A percentile compares a stretch with the other conserved stretches of the same genome.
Evolutionary conservation across 1,139 yeast genomes (phyloP).

Genomic region (Spathaspora sp.): DNA sequence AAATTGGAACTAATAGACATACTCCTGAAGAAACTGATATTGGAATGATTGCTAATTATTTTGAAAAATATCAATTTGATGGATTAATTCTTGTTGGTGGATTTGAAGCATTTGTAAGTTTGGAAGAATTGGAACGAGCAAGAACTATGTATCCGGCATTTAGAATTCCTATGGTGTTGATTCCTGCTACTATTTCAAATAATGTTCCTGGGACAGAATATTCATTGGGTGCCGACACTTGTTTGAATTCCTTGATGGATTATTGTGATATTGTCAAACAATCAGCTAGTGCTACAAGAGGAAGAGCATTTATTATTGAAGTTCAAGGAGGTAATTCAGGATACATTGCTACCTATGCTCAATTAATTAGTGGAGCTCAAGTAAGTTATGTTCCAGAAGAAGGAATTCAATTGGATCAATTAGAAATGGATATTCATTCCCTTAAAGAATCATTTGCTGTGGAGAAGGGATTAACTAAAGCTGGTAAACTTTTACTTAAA

Average conservation of each 20-base stretch:
- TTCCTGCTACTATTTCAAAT: constrained; percentile 83
- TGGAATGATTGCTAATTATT: constrained; percentile 74
- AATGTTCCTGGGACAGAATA: constrained; percentile 85
- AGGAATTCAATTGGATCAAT: constrained; percentile 54
- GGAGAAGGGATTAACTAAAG: constrained; percentile 61
- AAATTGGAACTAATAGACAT: constrained; percentile 76
- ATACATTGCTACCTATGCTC: constrained; percentile 68
- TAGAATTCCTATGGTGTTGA: constrained; percentile 73
- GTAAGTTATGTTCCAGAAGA: constrained; percentile 78
- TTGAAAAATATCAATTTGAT: constrained; percentile 69
- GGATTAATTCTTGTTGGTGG: constrained; percentile 79
- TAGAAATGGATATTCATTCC: constrained; percentile 61
- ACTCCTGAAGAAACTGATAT: constrained; percentile 66
- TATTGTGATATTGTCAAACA: constrained; percentile 81
- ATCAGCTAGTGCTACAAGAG: constrained; percentile 76
- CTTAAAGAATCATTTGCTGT: constrained; percentile 55
- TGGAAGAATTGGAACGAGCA: constrained; percentile 65
- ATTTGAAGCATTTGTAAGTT: constrained; percentile 72
- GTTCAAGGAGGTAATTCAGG: constrained; percentile 90
- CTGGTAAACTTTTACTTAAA: constrained; percentile 83
- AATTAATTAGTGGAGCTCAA: constrained; percentile 70
- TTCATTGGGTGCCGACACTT: constrained; percentile 76
- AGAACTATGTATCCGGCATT: constrained; percentile 68
- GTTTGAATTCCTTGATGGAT: constrained; percentile 69
- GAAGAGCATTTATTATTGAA: constrained; percentile 76